Conservation (phyloP, 2,329 filamentous ascomycete species). For the Chalaropsis thielavioides region DNA sequence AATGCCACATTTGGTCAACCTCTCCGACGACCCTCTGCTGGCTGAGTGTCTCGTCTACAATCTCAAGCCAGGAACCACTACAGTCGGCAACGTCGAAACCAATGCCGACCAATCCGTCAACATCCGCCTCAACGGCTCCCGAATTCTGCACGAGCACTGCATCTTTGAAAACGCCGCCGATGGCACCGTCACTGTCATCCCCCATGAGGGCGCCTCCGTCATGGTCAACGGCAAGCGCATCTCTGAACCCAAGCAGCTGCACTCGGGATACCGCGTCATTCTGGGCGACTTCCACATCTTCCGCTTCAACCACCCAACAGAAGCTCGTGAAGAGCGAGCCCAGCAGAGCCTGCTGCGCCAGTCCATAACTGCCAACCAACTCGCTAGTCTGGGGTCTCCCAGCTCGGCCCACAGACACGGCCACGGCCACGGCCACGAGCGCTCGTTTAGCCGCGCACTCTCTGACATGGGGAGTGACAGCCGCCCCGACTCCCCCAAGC, state of each 20-base stretch:
- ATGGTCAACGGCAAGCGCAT: constrained; percentile 96
- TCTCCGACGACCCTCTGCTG: constrained; percentile 85
- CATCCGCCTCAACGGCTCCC: constrained; percentile 83
- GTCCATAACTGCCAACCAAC: constrained; percentile 51
- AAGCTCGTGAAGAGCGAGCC: constrained; percentile 81
- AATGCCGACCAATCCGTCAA: constrained; percentile 62
- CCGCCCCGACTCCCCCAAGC: constrained; percentile 59
- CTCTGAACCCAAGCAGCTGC: constrained; percentile 67
- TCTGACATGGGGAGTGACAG: constrained; percentile 63
- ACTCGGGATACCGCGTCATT: constrained; percentile 89
- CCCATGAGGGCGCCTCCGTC: constrained; percentile 80
- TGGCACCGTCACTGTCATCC: constrained; percentile 81
- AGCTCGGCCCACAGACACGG: constrained; percentile 32
- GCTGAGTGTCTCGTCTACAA: constrained; percentile 97
- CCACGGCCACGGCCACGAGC: constrained; percentile 46
- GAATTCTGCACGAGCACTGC: constrained; percentile 86
- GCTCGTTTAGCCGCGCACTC: constrained; percentile 61
- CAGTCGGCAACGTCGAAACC: constrained; percentile 85
- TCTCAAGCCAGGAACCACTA: constrained; percentile 85
- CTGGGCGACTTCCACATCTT: constrained; percentile 98
- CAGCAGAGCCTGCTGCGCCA: constrained; percentile 51
- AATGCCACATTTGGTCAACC: constrained; percentile 96
- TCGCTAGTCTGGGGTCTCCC: constrained; percentile 33
- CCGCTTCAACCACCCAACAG: constrained; percentile 93
- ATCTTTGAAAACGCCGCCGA: constrained; percentile 78